Evolutionary conservation across 768 basidiomycete genomes (phyloP), one percentile per base, ranked within the genome.

Genomic region (Pisolithus albus): DNA sequence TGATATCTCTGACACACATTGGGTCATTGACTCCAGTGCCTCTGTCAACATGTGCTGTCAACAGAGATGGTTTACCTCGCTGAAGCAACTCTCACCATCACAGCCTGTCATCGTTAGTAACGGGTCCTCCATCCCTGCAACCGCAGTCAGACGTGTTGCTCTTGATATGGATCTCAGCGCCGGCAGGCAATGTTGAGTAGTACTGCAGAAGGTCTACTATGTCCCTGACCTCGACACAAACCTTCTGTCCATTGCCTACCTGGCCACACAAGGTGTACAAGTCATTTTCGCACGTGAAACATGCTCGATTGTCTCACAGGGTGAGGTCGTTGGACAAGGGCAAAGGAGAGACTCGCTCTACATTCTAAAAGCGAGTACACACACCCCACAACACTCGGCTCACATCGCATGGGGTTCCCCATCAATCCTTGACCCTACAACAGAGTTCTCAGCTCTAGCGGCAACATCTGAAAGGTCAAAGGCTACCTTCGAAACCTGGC

Each of bases 191-290:
- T 15, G n/a, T 1, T 18, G 5, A n/a, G 50, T 45, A 15, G 19
- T 61, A 9, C 8, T 54, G 6, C 34, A 32, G 7, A 41, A 49
- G 30, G 32, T 53, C 7, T 53, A 53, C 10, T 47, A 60, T 28
- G 56, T 63, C 18, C 60, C 62, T 0, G 48, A 59, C 56, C 26
- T 63, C 19, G 39, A 58, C 7, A 52, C 56, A 11, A 61, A 59
- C 42, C 54, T 59, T 4, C 46, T 61, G 11, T 63, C 59, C 3
- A 51, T 61, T 28, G 40, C 60, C 1, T 43, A 38, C 1, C 43
- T 61, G 8, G 36, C 48, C 8, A 32, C 7, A 4, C 23, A 37
- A 26, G 36, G 43, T 19, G 26, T 24, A 21, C 21, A 46, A 46
- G 51, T 36, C 13, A 23, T 11, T 5, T 51, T 51, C 7, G 18